phyloP scores from a whole-genome alignment of 176 grass and related monocot species.

The Phyllostachys edulis region DNA sequence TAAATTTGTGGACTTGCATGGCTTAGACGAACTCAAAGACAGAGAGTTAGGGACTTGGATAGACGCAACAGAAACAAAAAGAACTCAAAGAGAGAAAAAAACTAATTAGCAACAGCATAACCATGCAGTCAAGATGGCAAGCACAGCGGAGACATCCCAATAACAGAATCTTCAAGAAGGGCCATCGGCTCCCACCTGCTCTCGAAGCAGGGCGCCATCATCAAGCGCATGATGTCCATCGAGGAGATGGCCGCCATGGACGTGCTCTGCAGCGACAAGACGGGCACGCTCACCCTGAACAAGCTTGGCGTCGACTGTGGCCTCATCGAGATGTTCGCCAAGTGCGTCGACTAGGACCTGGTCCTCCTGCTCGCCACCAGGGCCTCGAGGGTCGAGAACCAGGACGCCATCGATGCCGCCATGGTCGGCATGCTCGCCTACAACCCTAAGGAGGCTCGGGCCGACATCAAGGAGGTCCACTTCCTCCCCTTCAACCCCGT shows the following conservation, averaged over 20 bases:
- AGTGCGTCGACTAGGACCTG: constrained; percentile 26
- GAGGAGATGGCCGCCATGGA: constrained; percentile 96
- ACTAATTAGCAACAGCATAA: too few species aligned
- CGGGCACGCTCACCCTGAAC: constrained; percentile 89
- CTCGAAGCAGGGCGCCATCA: constrained; percentile 75
- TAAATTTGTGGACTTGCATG: too few species aligned
- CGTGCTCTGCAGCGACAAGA: constrained; percentile 98
- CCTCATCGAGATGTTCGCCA: constrained; percentile 69
- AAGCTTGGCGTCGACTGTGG: constrained; percentile 71
- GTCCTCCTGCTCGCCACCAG: constrained; percentile 67
- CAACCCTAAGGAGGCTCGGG: too few species aligned
- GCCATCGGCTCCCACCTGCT: constrained; percentile 86
- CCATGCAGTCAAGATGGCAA: too few species aligned
- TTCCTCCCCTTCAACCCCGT: too few species aligned
- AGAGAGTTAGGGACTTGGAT: too few species aligned
- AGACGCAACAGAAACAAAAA: too few species aligned
- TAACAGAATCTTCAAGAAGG: too few species aligned
- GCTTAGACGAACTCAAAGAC: too few species aligned
- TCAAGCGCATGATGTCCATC: constrained; percentile 94
- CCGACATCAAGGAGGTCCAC: too few species aligned
- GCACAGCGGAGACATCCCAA: too few species aligned
- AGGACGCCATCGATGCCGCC: constrained; percentile 93
- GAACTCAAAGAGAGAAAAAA: too few species aligned
- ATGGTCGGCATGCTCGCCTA: constrained; percentile 85
- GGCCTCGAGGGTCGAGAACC: constrained; percentile 86